phyloP scores from a whole-genome alignment of 805 yeast genomes.

The Cyberlindnera meyerae region DNA sequence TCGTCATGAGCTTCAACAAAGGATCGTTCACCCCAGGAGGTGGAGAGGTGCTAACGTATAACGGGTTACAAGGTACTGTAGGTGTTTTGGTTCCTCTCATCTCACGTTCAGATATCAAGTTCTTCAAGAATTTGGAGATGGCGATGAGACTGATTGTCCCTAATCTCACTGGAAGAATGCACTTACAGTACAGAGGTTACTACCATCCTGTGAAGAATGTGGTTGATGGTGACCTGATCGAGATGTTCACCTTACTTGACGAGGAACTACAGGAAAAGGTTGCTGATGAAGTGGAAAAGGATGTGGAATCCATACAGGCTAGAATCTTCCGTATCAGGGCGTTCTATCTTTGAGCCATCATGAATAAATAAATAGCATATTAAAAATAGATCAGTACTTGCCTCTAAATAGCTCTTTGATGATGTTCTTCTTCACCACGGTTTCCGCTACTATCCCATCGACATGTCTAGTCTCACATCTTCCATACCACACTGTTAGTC shows the following conservation, averaged over 20 bases:
- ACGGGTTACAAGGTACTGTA: constrained; percentile 78
- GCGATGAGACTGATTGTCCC: constrained; percentile 30
- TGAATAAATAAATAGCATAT: neutral
- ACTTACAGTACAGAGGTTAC: constrained; percentile 64
- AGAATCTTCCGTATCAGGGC: constrained; percentile 49
- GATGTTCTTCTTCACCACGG: constrained; percentile 44
- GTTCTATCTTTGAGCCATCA: constrained; percentile 14
- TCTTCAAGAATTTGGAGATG: constrained; percentile 51
- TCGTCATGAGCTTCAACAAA: constrained; percentile 55
- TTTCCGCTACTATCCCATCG: constrained; percentile 58
- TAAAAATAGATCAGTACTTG: constrained; percentile 1
- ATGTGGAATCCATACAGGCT: constrained; percentile 45
- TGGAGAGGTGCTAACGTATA: constrained; percentile 57
- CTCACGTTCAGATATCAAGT: constrained; percentile 55
- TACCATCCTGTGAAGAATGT: constrained; percentile 75
- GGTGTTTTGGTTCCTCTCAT: constrained; percentile 69
- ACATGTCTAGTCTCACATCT: constrained; percentile 61
- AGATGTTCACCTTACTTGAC: constrained; percentile 30
- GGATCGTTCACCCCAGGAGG: constrained; percentile 59
- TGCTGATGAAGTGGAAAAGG: constrained; percentile 36
- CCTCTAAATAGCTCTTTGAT: constrained; percentile 59
- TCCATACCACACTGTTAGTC: constrained; percentile 63
- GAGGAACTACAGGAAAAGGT: constrained; percentile 18
- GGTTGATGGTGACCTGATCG: constrained; percentile 87
- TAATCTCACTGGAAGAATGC: constrained; percentile 54